Conservation (phyloP, 305 asterid species). For the Plantago coronopus region DNA sequence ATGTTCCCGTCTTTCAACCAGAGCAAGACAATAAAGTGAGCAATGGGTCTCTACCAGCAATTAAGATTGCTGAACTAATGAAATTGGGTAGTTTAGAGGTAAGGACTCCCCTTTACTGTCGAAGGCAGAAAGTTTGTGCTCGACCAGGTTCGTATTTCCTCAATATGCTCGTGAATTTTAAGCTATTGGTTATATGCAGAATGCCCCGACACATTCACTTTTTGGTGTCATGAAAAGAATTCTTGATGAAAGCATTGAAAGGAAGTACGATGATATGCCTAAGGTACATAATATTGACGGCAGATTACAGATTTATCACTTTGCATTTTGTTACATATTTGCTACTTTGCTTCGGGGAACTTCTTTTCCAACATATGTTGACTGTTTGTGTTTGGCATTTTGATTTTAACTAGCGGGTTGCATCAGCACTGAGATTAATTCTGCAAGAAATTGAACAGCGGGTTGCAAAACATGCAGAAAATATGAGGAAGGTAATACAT, state of each 20-base stretch:
- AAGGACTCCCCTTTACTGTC: constrained; percentile 5
- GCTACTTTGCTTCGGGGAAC: constrained; percentile 9
- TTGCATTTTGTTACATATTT: neutral
- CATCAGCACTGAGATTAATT: constrained; percentile 68
- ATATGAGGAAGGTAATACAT: constrained; percentile 57
- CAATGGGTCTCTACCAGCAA: constrained; percentile 40
- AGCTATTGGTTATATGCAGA: constrained; percentile 45
- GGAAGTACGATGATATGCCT: constrained; percentile 64
- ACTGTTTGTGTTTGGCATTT: constrained; percentile 21
- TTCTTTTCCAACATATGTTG: constrained; percentile 5
- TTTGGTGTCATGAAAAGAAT: constrained; percentile 52
- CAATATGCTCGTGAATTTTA: constrained; percentile 26
- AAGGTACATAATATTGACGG: constrained; percentile 47
- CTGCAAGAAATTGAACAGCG: constrained; percentile 83
- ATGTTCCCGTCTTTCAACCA: constrained; percentile 35
- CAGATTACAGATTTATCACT: constrained; percentile 19
- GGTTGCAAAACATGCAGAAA: constrained; percentile 55
- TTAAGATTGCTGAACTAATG: constrained; percentile 69
- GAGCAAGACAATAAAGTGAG: constrained; percentile 37
- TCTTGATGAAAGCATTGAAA: constrained; percentile 73
- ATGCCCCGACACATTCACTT: constrained; percentile 60
- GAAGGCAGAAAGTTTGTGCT: constrained; percentile 7
- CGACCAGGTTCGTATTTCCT: constrained; percentile 1
- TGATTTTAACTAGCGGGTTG: constrained; percentile 50
- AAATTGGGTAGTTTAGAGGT: constrained; percentile 77